These are phyloP conservation scores for Carnegiea gigantea DNA, from an alignment of 179 eudicot species.

Conservation along the genomic window DNA sequence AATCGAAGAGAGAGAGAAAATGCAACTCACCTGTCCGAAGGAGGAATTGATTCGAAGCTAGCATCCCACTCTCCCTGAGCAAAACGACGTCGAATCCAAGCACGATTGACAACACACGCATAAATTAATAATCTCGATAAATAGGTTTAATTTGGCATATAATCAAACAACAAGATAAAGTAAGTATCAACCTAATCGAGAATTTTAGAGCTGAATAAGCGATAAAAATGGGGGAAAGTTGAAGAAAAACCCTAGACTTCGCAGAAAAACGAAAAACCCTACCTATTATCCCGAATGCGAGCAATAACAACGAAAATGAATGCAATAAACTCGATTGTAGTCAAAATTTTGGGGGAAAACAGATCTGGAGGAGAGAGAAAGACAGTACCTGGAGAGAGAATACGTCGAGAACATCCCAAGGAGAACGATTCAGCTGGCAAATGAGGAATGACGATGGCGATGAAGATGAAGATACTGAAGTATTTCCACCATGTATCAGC, in stretches of 20 bases:
- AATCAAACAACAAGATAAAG: not conserved
- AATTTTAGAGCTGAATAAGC: conserved; percentile 16
- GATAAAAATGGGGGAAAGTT: conserved; percentile 6
- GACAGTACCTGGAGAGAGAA: conserved; percentile 32
- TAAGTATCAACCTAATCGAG: conserved; percentile 17
- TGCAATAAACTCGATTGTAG: not conserved
- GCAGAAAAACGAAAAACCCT: not conserved
- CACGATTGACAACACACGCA: not conserved
- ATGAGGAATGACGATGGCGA: conserved; percentile 28
- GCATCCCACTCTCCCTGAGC: conserved; percentile 30
- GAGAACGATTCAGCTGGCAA: conserved; percentile 65
- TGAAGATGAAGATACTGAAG: conserved; percentile 16
- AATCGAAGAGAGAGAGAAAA: not conserved
- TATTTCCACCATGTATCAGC: conserved; percentile 13
- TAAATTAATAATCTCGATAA: not conserved
- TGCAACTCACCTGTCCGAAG: conserved; percentile 46
- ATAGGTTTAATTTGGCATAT: not conserved
- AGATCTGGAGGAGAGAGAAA: conserved; percentile 27
- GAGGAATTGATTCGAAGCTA: conserved; percentile 25
- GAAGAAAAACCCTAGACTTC: conserved; percentile 18
- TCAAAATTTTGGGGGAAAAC: not conserved
- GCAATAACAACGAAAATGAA: not conserved
- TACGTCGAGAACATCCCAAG: conserved; percentile 61
- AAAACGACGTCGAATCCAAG: conserved; percentile 22
- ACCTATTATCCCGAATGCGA: not conserved